These are phyloP conservation scores for Xylaria arbuscula DNA, from an alignment of 2,329 filamentous ascomycete genomes.

Conservation along the genomic window DNA sequence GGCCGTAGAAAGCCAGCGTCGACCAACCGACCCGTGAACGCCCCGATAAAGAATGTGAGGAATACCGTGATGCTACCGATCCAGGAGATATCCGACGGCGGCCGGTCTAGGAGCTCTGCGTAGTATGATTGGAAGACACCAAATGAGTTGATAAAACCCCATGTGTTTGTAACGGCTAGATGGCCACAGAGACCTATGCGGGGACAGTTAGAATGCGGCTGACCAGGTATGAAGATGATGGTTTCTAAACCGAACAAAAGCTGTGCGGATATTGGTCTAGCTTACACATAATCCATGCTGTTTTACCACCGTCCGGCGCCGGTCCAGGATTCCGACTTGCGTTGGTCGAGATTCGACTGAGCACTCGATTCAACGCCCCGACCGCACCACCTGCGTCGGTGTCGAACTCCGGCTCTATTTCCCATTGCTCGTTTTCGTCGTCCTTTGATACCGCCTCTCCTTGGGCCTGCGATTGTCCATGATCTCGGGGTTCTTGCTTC, in stretches of 20 bases:
- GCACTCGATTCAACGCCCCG: conserved; percentile 51
- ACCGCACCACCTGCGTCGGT: conserved; percentile 43
- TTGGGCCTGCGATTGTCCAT: conserved; percentile 8
- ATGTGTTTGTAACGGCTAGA: conserved; percentile 63
- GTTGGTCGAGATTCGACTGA: conserved; percentile 56
- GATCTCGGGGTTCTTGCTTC: conserved; percentile 37
- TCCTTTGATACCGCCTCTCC: conserved; percentile 13
- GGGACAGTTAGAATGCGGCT: conserved; percentile 11
- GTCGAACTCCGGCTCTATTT: conserved; percentile 42
- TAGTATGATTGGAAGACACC: conserved; percentile 68
- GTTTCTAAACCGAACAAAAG: conserved; percentile 1
- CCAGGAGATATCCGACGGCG: conserved; percentile 62
- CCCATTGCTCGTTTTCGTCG: conserved; percentile 33
- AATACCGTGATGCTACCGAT: conserved; percentile 67
- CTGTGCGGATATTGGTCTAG: conserved; percentile 7
- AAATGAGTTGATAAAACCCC: conserved; percentile 67
- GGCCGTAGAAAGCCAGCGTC: conserved; percentile 65
- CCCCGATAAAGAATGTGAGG: conserved; percentile 65
- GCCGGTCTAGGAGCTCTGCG: conserved; percentile 51
- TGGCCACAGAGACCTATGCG: conserved; percentile 55
- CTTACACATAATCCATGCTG: conserved; percentile 61
- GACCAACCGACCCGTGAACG: conserved; percentile 63
- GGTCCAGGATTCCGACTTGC: conserved; percentile 58
- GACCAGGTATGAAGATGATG: not conserved
- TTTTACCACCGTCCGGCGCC: conserved; percentile 62